phyloP scores from a whole-genome alignment of 2,329 filamentous ascomycete species.

The Verticillium isaacii region DNA sequence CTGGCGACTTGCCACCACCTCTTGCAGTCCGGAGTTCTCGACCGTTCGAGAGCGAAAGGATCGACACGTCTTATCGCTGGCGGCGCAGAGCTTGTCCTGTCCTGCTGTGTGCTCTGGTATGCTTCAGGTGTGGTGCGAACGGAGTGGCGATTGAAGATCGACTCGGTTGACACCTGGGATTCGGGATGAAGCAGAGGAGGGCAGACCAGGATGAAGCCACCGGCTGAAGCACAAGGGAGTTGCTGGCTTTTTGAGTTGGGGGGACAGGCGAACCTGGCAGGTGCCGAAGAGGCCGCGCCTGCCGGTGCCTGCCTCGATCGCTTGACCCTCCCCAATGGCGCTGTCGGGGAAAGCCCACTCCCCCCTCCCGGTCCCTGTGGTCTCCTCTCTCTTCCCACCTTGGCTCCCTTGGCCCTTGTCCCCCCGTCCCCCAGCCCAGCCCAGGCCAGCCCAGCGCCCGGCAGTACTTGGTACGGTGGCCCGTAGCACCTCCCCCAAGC shows the following conservation, averaged over 20 bases:
- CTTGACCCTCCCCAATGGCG: background rate
- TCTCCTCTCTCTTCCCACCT: background rate
- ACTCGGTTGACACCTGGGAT: background rate
- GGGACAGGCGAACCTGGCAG: background rate
- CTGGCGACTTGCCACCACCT: background rate
- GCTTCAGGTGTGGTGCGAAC: background rate
- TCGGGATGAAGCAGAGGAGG: background rate
- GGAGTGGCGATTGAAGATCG: background rate
- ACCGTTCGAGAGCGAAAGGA: background rate
- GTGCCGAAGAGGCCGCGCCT: background rate
- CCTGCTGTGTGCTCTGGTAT: background rate
- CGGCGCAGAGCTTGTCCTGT: background rate
- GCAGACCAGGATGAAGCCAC: background rate
- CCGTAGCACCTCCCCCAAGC: background rate
- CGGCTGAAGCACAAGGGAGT: background rate
- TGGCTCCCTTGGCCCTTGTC: background rate
- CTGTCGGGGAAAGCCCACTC: background rate
- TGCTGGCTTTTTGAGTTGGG: background rate
- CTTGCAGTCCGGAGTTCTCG: background rate
- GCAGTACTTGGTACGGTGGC: background rate
- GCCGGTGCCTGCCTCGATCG: background rate
- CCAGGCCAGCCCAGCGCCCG: background rate
- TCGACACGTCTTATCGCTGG: background rate
- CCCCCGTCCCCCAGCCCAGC: background rate
- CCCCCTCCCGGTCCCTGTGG: background rate